Conservation (phyloP, 225 moss, liverwort and hornwort genomes). For the Polytrichum commune region DNA sequence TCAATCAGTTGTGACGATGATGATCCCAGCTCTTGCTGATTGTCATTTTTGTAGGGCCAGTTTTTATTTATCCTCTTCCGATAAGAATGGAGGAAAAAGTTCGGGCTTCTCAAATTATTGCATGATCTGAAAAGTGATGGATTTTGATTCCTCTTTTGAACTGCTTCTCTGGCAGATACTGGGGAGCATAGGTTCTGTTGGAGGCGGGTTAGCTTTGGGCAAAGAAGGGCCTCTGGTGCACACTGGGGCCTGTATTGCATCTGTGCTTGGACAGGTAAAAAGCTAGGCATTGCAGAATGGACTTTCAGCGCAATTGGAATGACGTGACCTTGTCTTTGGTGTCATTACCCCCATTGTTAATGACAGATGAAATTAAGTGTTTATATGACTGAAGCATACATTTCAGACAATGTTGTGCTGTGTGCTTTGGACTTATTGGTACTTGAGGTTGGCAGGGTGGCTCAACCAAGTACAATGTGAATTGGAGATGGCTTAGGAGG, state of each 20-base stretch:
- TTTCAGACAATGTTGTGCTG: no score
- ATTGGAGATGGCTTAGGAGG: constrained; percentile 96
- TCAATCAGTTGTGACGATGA: no score
- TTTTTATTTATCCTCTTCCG: no score
- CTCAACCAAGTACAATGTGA: constrained; percentile 91
- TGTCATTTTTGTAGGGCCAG: no score
- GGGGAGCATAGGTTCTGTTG: constrained; percentile 99
- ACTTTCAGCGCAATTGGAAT: constrained; percentile 9
- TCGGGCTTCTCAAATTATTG: no score
- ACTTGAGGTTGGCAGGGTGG: constrained; percentile 75
- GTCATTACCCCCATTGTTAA: no score
- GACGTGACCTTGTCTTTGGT: not conserved
- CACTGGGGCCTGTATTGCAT: constrained; percentile 98
- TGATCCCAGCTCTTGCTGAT: no score
- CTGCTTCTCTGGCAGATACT: constrained; percentile 61
- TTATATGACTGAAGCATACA: no score
- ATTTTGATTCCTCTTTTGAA: not conserved
- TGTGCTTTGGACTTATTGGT: no score
- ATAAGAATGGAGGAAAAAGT: no score
- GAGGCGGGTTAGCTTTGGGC: constrained; percentile 95
- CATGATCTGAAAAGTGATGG: no score
- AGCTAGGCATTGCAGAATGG: not conserved
- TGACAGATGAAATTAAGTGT: no score
- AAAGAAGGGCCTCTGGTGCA: constrained; percentile 99
- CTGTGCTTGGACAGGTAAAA: constrained; percentile 91